A percentile compares a stretch with the other conserved stretches of the same genome.
These are phyloP conservation scores for Immersiporthe knoxdaviesiana DNA, from an alignment of 2,329 filamentous ascomycete species.

Conservation along the genomic window DNA sequence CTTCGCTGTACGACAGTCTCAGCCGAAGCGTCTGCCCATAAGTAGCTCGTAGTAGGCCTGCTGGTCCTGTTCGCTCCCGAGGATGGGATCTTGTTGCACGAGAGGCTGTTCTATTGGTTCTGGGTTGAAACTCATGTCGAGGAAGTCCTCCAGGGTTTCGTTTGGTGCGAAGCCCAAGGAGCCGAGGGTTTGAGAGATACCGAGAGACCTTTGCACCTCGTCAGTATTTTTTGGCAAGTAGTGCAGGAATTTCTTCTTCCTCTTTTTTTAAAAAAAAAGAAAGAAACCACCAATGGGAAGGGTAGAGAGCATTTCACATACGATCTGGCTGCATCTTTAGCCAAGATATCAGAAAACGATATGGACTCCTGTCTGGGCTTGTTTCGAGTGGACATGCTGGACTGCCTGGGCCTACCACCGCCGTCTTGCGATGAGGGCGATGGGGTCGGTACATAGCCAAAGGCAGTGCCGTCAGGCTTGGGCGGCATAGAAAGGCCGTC, in stretches of 20 bases:
- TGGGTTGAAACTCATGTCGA: slow-evolving; percentile 42
- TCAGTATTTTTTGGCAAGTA: slow-evolving; percentile 9
- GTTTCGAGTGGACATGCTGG: slow-evolving; percentile 22
- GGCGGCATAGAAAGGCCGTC: slow-evolving; percentile 17
- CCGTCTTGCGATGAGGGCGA: slow-evolving; percentile 31
- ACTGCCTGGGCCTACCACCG: slow-evolving; percentile 25
- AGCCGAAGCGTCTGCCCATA: slow-evolving; percentile 37
- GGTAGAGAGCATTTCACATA: slow-evolving; percentile 31
- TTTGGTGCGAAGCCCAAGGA: slow-evolving; percentile 43
- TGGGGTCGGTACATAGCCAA: slow-evolving; percentile 28
- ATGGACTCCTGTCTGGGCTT: slow-evolving; percentile 31
- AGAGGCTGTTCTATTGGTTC: slow-evolving; percentile 36
- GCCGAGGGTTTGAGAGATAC: slow-evolving; percentile 41
- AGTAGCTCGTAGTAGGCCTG: slow-evolving; percentile 44
- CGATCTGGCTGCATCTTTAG: slow-evolving; percentile 42
- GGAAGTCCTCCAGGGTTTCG: slow-evolving; percentile 43
- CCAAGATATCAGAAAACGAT: slow-evolving; percentile 42
- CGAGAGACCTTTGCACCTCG: slow-evolving; percentile 37
- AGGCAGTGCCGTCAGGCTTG: slow-evolving; percentile 21
- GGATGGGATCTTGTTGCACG: slow-evolving; percentile 27
- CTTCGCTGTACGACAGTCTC: slow-evolving; percentile 1
- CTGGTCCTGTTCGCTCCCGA: slow-evolving; percentile 40
- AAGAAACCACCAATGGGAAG: too few species aligned
- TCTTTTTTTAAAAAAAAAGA: not conserved
- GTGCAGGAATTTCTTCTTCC: too few species aligned